A percentile compares a stretch with the other conserved stretches of the same genome.
Conservation (phyloP, 805 yeast genomes). For the Scheffersomyces lignosus region DNA sequence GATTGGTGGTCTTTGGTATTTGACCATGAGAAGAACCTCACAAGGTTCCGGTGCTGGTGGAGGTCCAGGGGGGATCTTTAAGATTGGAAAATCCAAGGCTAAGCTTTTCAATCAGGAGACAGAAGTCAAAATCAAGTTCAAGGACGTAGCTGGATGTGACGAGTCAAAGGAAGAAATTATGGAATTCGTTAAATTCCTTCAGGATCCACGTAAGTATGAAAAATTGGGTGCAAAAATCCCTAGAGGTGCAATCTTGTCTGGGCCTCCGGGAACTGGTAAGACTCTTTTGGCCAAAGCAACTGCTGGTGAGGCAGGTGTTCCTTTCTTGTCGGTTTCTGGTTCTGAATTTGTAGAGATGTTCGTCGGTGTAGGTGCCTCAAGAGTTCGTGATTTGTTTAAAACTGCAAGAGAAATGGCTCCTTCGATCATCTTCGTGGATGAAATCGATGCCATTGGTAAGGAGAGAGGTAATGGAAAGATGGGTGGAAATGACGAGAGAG, state of each 20-base stretch:
- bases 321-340: constrained; percentile 87
- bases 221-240: constrained; percentile 92
- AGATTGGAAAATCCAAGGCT: constrained; percentile 77
- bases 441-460: constrained; percentile 94
- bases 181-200: constrained; percentile 91
- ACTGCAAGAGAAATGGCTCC: constrained; percentile 91
- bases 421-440: constrained; percentile 87
- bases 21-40: constrained; percentile 54
- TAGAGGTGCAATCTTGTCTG: constrained; percentile 90
- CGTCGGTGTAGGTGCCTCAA: constrained; percentile 93
- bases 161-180: constrained; percentile 93
- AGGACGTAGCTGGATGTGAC: constrained; percentile 92
- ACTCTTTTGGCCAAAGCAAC: constrained; percentile 91
- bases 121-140: constrained; percentile 77
- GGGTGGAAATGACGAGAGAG: constrained; percentile 91
- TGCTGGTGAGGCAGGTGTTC: constrained; percentile 96
- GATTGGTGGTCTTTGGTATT: constrained; percentile 75
- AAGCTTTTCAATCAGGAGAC: constrained; percentile 80
- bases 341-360: constrained; percentile 97
- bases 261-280: constrained; percentile 98
- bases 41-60: constrained; percentile 47
- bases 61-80: constrained; percentile 63
- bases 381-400: constrained; percentile 90
- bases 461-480: constrained; percentile 70
- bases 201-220: constrained; percentile 82